Percentiles rank a stretch among this genome's conserved stretches.
These are phyloP conservation scores for Stagonosporopsis cucurbitacearum DNA, from an alignment of 2,329 filamentous ascomycete genomes.

Conservation along the genomic window DNA sequence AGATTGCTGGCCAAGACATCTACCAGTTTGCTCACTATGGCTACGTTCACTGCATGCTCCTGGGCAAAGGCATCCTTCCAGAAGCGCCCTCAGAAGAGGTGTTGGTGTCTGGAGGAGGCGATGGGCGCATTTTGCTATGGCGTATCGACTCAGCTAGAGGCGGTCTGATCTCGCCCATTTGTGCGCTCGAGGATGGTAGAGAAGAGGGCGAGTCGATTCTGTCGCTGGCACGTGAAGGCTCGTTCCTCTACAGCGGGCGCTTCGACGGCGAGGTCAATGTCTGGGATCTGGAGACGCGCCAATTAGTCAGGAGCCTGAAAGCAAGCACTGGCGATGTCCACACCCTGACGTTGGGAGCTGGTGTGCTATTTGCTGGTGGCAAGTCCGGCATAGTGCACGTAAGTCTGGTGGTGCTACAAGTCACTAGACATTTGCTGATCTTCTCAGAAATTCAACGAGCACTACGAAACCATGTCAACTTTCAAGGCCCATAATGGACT, in stretches of 20 bases:
- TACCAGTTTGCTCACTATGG: conserved; percentile 92
- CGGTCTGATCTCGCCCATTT: conserved; percentile 73
- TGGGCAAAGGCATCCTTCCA: conserved; percentile 75
- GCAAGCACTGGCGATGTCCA: conserved; percentile 83
- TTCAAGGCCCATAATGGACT: conserved; percentile 88
- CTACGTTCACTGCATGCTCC: conserved; percentile 94
- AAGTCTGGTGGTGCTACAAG: neutral
- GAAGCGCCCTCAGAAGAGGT: conserved; percentile 77
- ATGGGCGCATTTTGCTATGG: conserved; percentile 97
- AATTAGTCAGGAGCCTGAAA: conserved; percentile 86
- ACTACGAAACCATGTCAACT: conserved; percentile 78
- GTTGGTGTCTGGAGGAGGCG: conserved; percentile 87
- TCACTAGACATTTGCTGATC: neutral
- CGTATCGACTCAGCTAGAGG: conserved; percentile 66
- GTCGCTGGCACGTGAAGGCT: conserved; percentile 84
- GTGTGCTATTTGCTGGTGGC: conserved; percentile 85
- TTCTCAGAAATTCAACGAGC: conserved; percentile 73
- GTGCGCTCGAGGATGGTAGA: conserved; percentile 66
- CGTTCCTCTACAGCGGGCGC: conserved; percentile 90
- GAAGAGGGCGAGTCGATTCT: conserved; percentile 69
- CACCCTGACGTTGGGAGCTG: conserved; percentile 83
- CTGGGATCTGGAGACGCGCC: conserved; percentile 95
- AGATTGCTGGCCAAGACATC: conserved; percentile 82
- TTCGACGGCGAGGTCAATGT: conserved; percentile 88
- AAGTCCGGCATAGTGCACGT: conserved; percentile 87